Conservation (phyloP, 495 filamentous ascomycete genomes). For the Bryoglossum gracile region DNA sequence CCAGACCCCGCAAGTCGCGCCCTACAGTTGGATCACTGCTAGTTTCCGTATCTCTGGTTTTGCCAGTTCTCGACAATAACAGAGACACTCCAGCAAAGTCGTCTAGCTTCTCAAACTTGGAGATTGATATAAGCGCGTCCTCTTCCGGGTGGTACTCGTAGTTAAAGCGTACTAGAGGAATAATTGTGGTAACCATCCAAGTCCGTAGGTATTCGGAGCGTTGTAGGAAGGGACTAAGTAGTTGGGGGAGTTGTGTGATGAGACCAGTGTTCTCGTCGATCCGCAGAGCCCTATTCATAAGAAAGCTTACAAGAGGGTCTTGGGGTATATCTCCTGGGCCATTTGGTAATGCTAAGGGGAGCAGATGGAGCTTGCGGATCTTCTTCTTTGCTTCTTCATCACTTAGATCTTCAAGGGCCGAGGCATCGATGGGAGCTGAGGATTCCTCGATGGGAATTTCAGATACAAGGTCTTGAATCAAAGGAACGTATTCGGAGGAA, state of each 20-base stretch:
- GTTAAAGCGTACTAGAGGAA: constrained; percentile 74
- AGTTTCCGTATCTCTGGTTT: constrained; percentile 32
- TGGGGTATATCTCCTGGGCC: constrained; percentile 37
- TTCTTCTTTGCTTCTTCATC: constrained; percentile 60
- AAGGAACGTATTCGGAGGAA: constrained; percentile 53
- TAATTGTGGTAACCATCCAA: constrained; percentile 70
- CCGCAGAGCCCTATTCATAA: constrained; percentile 65
- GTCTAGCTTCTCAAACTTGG: constrained; percentile 54
- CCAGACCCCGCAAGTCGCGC: constrained; percentile 65
- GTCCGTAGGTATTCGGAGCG: constrained; percentile 57
- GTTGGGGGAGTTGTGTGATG: constrained; percentile 60
- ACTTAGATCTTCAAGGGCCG: constrained; percentile 53
- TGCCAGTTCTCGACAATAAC: constrained; percentile 57
- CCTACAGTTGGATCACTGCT: constrained; percentile 43
- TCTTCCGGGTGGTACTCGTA: constrained; percentile 72
- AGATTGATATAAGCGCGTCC: constrained; percentile 47
- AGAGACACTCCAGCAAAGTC: constrained; percentile 55
- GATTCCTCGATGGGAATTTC: constrained; percentile 18
- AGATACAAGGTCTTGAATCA: constrained; percentile 30
- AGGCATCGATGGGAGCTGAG: constrained; percentile 41
- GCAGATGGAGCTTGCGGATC: constrained; percentile 62
- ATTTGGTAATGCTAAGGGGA: constrained; percentile 48
- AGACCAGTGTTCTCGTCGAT: constrained; percentile 77
- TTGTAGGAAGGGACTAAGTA: constrained; percentile 69
- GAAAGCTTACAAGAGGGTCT: constrained; percentile 59